Conservation (phyloP, 2,329 filamentous ascomycete genomes). For the Pestalotiopsis sp. region DNA sequence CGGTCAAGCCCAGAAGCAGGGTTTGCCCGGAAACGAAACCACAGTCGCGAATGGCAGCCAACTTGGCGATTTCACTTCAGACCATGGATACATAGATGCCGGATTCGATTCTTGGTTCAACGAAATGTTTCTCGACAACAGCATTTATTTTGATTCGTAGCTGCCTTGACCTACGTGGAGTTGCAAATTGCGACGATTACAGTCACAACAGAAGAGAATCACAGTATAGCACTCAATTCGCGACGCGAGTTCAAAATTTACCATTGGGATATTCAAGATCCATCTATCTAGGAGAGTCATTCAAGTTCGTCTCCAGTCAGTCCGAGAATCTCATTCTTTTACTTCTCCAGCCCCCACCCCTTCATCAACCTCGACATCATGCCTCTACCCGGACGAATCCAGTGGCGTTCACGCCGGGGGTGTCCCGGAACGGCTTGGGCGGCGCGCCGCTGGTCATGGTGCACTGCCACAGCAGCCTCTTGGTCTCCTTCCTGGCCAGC, state of each 20-base stretch:
- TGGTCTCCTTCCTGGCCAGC: not conserved
- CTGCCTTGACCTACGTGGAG: not conserved
- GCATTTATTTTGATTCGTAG: not conserved
- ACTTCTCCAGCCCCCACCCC: not conserved
- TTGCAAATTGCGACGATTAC: not conserved
- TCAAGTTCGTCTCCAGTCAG: not conserved
- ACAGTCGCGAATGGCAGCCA: not conserved
- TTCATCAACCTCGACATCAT: not conserved
- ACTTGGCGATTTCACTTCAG: not conserved
- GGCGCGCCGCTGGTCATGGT: not conserved
- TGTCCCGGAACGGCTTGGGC: not conserved
- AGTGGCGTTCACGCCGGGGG: not conserved
- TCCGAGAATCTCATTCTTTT: not conserved
- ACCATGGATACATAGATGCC: not conserved
- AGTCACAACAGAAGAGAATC: not conserved
- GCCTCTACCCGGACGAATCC: not conserved
- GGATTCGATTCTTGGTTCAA: slow-evolving; percentile 2
- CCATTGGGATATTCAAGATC: not conserved
- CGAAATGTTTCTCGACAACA: slow-evolving; percentile 1
- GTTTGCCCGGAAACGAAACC: not conserved
- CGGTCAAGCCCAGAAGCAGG: not conserved
- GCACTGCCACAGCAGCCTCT: not conserved
- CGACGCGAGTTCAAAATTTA: not conserved
- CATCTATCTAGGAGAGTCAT: not conserved
- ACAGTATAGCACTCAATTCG: not conserved